phyloP scores from a whole-genome alignment of 1,139 yeast genomes.

The Protomyces gravidus region DNA sequence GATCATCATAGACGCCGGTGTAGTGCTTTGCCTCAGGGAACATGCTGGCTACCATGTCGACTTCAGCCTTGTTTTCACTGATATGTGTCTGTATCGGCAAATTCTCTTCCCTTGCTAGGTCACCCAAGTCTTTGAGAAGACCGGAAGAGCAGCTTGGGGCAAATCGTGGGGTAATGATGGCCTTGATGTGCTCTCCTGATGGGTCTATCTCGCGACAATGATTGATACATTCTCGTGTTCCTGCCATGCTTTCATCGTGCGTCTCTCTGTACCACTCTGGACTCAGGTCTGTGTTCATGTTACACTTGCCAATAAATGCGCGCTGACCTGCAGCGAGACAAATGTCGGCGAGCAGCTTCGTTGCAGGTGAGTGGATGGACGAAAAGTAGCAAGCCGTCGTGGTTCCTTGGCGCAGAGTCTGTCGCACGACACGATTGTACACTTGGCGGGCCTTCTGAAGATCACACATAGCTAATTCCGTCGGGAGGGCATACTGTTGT shows the following conservation, averaged over 20 bases:
- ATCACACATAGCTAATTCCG: constrained; percentile 61
- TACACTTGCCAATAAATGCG: constrained; percentile 81
- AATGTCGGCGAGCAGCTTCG: constrained; percentile 70
- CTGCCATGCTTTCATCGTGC: constrained; percentile 53
- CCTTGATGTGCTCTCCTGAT: constrained; percentile 49
- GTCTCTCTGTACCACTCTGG: constrained; percentile 66
- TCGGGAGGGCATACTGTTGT: constrained; percentile 76
- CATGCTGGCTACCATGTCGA: constrained; percentile 64
- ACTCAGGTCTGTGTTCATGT: constrained; percentile 66
- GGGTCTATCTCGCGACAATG: constrained; percentile 57
- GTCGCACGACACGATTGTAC: constrained; percentile 59
- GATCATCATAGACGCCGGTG: constrained; percentile 70
- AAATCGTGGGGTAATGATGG: constrained; percentile 87
- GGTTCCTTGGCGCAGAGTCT: constrained; percentile 74
- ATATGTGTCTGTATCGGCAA: constrained; percentile 87
- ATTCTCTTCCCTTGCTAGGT: constrained; percentile 48
- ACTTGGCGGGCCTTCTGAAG: constrained; percentile 54
- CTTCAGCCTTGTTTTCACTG: constrained; percentile 71
- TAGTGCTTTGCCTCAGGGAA: constrained; percentile 70
- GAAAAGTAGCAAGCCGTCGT: constrained; percentile 91
- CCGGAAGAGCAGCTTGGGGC: constrained; percentile 80
- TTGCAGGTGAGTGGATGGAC: constrained; percentile 71
- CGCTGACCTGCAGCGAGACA: constrained; percentile 69
- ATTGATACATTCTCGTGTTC: constrained; percentile 55
- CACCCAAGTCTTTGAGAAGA: constrained; percentile 61